phyloP scores from a whole-genome alignment of 805 yeast species.

The Candida boleticola region DNA sequence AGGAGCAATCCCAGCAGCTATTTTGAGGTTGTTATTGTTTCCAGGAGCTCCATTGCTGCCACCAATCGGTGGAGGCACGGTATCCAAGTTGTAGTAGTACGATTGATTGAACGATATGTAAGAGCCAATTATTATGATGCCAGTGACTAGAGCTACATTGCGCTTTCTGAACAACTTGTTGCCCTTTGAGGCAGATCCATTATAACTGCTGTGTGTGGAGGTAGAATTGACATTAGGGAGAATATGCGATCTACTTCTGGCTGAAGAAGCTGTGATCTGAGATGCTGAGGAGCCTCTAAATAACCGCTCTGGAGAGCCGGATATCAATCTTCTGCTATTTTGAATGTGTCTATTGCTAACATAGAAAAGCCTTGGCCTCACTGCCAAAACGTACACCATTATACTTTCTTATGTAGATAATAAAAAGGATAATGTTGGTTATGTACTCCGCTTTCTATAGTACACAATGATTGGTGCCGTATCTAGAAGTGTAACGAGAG shows the following conservation, averaged over 20 bases:
- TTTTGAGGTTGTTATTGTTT: neutral
- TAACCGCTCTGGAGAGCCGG: conserved; percentile 13
- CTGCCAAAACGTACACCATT: conserved; percentile 18
- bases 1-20: conserved; percentile 4
- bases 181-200: conserved; percentile 5
- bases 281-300: conserved; percentile 10
- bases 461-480: too few species aligned
- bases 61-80: conserved; percentile 23
- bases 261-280: neutral
- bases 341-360: conserved; percentile 17
- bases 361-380: conserved; percentile 17
- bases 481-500: too few species aligned
- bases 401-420: too few species aligned
- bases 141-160: conserved; percentile 40
- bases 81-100: conserved; percentile 41
- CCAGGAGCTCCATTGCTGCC: conserved; percentile 6
- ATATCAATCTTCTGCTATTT: conserved; percentile 13
- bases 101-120: conserved; percentile 39
- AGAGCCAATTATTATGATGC: conserved; percentile 42
- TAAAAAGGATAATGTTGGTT: too few species aligned
- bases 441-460: too few species aligned
- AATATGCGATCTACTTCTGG: neutral
- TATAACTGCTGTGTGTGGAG: neutral
- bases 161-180: conserved; percentile 22
- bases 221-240: neutral